Base-by-base conservation (phyloP, 371 early-diverging fungal genomes). In the Nematocida sp. region DNA sequence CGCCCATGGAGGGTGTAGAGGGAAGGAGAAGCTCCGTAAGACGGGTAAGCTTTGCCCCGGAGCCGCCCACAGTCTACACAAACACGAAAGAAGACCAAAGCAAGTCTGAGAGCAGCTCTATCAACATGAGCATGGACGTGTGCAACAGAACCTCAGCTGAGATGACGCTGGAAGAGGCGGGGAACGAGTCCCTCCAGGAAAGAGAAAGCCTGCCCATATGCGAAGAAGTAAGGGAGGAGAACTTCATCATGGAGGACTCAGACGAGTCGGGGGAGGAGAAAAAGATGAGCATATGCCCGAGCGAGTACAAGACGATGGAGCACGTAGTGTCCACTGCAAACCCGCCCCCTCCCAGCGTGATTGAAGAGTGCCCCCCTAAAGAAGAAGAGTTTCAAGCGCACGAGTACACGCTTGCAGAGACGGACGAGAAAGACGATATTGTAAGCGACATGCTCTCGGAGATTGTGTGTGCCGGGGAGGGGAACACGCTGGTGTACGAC, bases 241-340 rank as follows among this genome's bases (percentile, higher is more conserved):
- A 70, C 50, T 70, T 70, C 41, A 70, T 70, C n/a, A 70, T 70
- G 74, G 74, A 70, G n/a, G 74, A 70, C 38, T 70, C 74, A 51
- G 74, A 70, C n/a, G 67, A 67, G 19, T 56, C 74, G 4, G 11
- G 34, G 38, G 74, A 70, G 27, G 49, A 60, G 19, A 46, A 48
- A 50, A 31, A 48, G 43, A 70, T 70, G 74, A 70, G 74, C 34
- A 34, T 70, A 11, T 70, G 74, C 29, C 67, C 60, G 4, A 27
- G 34, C 25, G 63, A 67, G 21, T 17, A 64, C 4, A 56, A 32
- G 29, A 57, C 67, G 43, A 67, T 67, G 67, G 67, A 67, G 67
- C 62, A 67, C 5, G 49, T 50, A n/a, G n/a, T 41, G 43, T n/a
- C n/a, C n/a, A n/a, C n/a, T n/a, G n/a, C n/a, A n/a, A n/a, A n/a